phyloP scores from a whole-genome alignment of 2,329 filamentous ascomycete species.

The Raffaelea albimanens region DNA sequence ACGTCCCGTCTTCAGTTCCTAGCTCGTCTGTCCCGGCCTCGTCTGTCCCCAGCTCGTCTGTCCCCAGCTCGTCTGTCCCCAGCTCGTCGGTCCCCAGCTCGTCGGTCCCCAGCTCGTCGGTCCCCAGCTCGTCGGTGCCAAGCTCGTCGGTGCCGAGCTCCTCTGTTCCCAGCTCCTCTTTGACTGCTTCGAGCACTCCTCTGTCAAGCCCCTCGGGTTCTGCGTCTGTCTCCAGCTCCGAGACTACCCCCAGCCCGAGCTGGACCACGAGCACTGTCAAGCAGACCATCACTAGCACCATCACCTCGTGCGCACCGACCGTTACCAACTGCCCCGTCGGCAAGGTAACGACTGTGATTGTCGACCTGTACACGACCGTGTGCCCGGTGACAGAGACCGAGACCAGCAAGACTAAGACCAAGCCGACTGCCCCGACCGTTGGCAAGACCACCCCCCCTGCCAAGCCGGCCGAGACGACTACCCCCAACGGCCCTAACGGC shows the following conservation, averaged over 20 bases:
- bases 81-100: constrained; percentile 20
- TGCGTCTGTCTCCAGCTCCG: background rate
- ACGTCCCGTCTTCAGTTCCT: background rate
- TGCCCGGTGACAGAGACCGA: constrained; percentile 11
- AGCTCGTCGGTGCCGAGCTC: constrained; percentile 14
- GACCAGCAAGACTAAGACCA: background rate
- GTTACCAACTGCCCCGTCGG: constrained; percentile 15
- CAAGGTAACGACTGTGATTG: constrained; percentile 11
- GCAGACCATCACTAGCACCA: constrained; percentile 24
- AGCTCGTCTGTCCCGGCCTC: background rate
- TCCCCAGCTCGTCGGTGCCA: too few relatives aligned
- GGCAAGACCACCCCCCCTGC: constrained; percentile 5
- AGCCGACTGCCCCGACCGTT: background rate
- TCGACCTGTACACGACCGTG: constrained; percentile 15
- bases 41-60: constrained; percentile 1
- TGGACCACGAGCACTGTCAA: constrained; percentile 27
- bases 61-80: constrained; percentile 10
- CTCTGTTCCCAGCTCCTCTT: constrained; percentile 11
- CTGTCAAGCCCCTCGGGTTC: background rate
- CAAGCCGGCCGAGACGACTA: background rate
- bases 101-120: constrained; percentile 22
- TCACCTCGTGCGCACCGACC: constrained; percentile 13
- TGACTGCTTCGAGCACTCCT: too few relatives aligned
- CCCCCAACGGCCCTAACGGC: background rate
- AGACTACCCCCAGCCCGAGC: background rate